Base-by-base conservation (phyloP, 345 rosid genomes). In the Noccaea caerulescens region DNA sequence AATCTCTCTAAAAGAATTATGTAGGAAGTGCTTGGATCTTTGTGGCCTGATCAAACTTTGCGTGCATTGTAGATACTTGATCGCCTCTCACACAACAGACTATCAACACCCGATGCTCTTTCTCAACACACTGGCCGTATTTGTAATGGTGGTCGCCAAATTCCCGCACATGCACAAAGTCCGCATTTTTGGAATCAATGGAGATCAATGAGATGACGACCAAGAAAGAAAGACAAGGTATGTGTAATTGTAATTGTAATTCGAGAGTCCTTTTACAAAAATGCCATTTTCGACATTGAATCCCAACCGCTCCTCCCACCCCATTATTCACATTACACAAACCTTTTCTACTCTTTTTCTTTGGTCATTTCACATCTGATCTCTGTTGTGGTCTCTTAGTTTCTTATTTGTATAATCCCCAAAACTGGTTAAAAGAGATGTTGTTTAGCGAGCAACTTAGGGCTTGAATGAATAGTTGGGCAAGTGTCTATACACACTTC, bases 131-230 rank as follows among this genome's bases (percentile, higher is more conserved):
- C 65, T 86, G 38, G 96, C 91, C 4, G 88, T 87, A 13, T 63
- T 84, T 20, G 83, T 90, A 10, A 84, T 87, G 63, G 96, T 90
- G 9, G 82, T 87, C 4, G 96, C 96, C 0, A 90, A 89, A 81
- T 89, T 87, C 77, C 93, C 89, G 0, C 85, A 90, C 79, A 90
- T 90, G 96, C 93, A 89, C 83, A 87, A 86, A 82, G 93, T 89
- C 75, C 93, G 96, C 14, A 87, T 90, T 58, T 90, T 90, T 64
- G 96, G 96, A 52, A 90, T 90, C 76, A 90, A 89, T 56, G 93
- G 77, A 8, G 96, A 87, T 58, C 83, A 43, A 51, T 86, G 83
- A 89, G 39, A 13, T 56, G 63, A 79, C 41, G 7, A 33, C 36
- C 72, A 81, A 46, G 16, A 73, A 66, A 27, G 30, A 63, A 62